Base-by-base conservation (phyloP, 75 land plant species). In the Sequoiadendron giganteum region DNA sequence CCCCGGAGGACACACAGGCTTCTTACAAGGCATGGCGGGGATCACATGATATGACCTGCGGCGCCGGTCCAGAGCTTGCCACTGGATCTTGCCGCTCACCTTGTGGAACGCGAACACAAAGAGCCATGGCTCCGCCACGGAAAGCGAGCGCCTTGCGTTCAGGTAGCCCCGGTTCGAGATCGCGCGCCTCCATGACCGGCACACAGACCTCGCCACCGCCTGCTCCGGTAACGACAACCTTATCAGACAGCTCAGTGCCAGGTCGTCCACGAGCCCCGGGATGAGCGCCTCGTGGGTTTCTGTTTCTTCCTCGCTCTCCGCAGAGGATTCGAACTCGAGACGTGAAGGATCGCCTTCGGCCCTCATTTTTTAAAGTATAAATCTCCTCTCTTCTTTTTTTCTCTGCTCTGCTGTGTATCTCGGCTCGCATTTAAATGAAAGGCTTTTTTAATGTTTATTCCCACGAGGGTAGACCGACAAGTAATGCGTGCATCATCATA, bases 1-100 rank as follows among this genome's bases (percentile, higher is more conserved):
- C 16, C 93, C 95, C n/a, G 90, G 94, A 0, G 96, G 94, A 40
- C 93, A 93, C 0, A 91, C 92, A 6, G 90, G 91, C 18, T 91
- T 90, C 73, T 89, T 90, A 86, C 95, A 95, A 32, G 96, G 96
- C 94, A 95, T 95, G 19, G 90, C 82, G 0, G 96, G 94, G 19
- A 94, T 91, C 1, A 91, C 65, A 85, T 94, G 94, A 92, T 95
- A 95, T 15, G 87, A 52, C 72, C 85, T 77, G 38, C 91, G 87
- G 30, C 79, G 85, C 38, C 92, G 91, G 87, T 95, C 92, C 30
- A 94, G 87, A 75, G 92, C 94, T 43, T 94, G 94, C 94, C 96
- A 94, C 86, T 94, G 94, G 68, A 94, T 92, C 86, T 91, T 92
- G 21, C 94, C 95, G 49, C 91, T 93, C 56, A 88, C 91, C 39